Percentiles rank a stretch among this genome's conserved stretches.
phyloP scores from a whole-genome alignment of 2,329 filamentous ascomycete species.

The Rhinocladiella mackenziei region DNA sequence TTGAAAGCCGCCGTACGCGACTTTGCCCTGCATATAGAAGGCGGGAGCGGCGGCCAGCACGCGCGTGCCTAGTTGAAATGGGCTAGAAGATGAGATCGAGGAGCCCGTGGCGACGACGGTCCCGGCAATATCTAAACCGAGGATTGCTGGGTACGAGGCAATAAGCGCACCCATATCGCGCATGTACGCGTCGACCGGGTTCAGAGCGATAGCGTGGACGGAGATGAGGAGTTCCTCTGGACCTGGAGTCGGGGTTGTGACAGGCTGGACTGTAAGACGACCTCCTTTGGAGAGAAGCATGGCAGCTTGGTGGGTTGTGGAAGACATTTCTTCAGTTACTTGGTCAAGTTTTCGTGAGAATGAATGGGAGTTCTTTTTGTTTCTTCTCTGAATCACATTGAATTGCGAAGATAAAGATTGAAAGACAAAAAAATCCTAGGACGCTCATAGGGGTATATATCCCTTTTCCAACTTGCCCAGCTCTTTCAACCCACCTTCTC shows the following conservation, averaged over 20 bases:
- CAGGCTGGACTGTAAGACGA: constrained; percentile 5
- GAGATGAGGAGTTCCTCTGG: constrained; percentile 41
- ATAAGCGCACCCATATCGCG: constrained; percentile 29
- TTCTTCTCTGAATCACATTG: too few relatives aligned
- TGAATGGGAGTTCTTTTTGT: too few relatives aligned
- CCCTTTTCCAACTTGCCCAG: too few relatives aligned
- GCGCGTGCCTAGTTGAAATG: constrained; percentile 31
- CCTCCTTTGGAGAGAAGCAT: constrained; percentile 7
- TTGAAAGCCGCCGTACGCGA: constrained; percentile 34
- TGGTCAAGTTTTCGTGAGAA: too few relatives aligned
- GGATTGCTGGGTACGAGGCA: constrained; percentile 27
- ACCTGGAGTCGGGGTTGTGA: constrained; percentile 32
- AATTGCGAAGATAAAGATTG: too few relatives aligned
- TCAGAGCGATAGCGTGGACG: constrained; percentile 41
- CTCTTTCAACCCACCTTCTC: too few relatives aligned
- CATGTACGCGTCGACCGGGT: constrained; percentile 37
- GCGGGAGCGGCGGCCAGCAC: constrained; percentile 32
- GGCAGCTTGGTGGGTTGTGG: constrained; percentile 16
- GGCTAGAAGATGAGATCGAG: constrained; percentile 24
- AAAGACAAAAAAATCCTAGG: too few relatives aligned
- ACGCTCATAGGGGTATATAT: too few relatives aligned
- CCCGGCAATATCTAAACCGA: constrained; percentile 35
- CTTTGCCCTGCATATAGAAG: constrained; percentile 31
- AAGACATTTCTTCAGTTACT: too few relatives aligned
- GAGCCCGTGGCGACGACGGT: constrained; percentile 33